Evolutionary conservation across 345 rosid genomes (phyloP).

Genomic region (Camelina sativa): DNA sequence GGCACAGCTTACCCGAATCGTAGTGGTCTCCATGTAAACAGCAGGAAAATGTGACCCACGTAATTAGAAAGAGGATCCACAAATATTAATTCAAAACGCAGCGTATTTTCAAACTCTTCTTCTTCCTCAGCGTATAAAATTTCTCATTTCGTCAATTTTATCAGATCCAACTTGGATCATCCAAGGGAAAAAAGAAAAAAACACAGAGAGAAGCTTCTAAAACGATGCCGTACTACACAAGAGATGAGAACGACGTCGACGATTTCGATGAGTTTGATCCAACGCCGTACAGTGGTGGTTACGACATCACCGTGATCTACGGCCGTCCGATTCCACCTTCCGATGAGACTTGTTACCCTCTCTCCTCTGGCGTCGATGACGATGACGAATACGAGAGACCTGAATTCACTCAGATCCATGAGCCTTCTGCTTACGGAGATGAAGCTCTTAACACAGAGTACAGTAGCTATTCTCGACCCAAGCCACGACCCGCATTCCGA

Average conservation of each 20-base stretch:
- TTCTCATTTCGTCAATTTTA: constrained; percentile 13
- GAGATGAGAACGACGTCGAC: constrained; percentile 56
- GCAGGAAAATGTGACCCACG: constrained; percentile 5
- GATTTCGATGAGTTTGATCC: constrained; percentile 90
- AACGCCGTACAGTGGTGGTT: constrained; percentile 94
- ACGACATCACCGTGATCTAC: constrained; percentile 65
- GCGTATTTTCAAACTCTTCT: constrained; percentile 12
- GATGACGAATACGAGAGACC: constrained; percentile 76
- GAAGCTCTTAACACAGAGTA: constrained; percentile 72
- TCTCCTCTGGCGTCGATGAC: constrained; percentile 47
- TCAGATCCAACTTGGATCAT: constrained; percentile 29
- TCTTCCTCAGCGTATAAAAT: constrained; percentile 11
- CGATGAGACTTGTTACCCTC: constrained; percentile 70
- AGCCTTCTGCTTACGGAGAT: constrained; percentile 76
- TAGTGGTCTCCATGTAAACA: constrained; percentile 38
- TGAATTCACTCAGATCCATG: constrained; percentile 58
- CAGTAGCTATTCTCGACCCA: constrained; percentile 79
- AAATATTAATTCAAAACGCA: constrained; percentile 14
- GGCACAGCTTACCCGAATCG: constrained; percentile 25
- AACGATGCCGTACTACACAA: constrained; percentile 81
- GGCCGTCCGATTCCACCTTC: constrained; percentile 83
- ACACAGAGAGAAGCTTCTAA: constrained; percentile 4
- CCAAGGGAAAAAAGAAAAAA: no score
- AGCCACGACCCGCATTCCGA: constrained; percentile 65
- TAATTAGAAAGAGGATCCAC: background rate